Evolutionary conservation across 768 basidiomycete genomes (phyloP), one percentile per base, ranked within the genome.

Genomic region (Pleurotus cornucopiae): DNA sequence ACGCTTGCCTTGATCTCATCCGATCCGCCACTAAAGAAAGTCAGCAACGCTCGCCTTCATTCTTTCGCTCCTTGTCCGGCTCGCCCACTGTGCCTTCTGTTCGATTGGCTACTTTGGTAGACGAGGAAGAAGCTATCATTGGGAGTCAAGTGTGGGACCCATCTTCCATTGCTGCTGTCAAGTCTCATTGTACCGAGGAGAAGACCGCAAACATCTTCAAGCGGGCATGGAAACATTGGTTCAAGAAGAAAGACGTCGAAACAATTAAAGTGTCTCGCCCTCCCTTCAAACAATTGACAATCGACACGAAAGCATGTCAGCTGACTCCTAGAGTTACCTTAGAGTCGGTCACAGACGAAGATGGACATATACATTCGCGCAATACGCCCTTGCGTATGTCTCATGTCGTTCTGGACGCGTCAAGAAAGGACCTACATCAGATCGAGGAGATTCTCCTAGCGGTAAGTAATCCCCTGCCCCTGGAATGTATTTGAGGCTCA

Each of bases 361-460:
- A 38, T 21, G 44, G 13, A 14, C 41, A 55, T 13, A 14, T n/a
- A 13, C 18, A n/a, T 25, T 59, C 58, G 45, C 45, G 34, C 49
- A 72, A 74, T 54, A 64, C 66, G 5, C 73, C 77, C 7, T 64
- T 78, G 11, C 73, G 69, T 16, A 78, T 75, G 4, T 74, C 76
- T 6, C 74, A 80, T 44, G 66, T 76, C 30, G 75, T 83, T 9
- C 68, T 89, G 13, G 76, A 74, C 37, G 76, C 78, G 5, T 81
- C 80, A 1, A 73, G 74, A 45, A 78, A 78, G 37, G 88, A 89
- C 63, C 68, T 91, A 34, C 71, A 73, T 7, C 71, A 70, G 34
- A 82, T 89, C 48, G 75, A 79, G 37, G 78, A 81, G 44, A 78
- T 73, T 55, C 69, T 88, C 60, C 70, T 73, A 54, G 71, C 76